A percentile compares a stretch with the other conserved stretches of the same genome.
These are phyloP conservation scores for Neopestalotiopsis sp. DNA, from an alignment of 2,329 filamentous ascomycete genomes.

Conservation along the genomic window DNA sequence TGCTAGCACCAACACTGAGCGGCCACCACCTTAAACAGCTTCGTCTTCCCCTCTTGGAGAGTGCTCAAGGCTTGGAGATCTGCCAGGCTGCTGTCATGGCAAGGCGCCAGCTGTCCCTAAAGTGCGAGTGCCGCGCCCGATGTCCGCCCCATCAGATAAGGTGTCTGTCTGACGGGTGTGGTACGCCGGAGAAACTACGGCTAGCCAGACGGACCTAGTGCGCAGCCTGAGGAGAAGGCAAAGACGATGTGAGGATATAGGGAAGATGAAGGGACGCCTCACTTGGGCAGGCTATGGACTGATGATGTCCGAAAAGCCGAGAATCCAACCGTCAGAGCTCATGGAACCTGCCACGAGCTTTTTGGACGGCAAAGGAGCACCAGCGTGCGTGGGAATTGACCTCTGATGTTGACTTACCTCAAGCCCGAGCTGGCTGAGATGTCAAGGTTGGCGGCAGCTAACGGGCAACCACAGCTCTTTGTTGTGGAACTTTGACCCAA, in stretches of 20 bases:
- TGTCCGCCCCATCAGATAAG: neutral
- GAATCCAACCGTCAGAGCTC: neutral
- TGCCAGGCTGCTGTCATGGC: neutral
- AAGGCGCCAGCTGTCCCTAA: neutral
- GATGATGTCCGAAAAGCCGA: neutral
- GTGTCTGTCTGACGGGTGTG: neutral
- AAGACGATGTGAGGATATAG: neutral
- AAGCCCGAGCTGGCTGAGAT: neutral
- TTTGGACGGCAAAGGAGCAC: neutral
- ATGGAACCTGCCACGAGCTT: neutral
- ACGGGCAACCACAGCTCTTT: constrained; percentile 14
- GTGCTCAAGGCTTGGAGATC: neutral
- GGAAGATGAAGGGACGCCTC: constrained; percentile 1
- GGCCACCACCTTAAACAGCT: neutral
- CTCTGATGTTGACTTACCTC: constrained; percentile 17
- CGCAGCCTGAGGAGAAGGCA: constrained; percentile 18
- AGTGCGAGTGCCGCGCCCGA: neutral
- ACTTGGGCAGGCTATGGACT: neutral
- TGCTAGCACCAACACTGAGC: neutral
- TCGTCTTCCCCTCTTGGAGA: neutral
- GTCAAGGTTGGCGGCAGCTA: constrained; percentile 11
- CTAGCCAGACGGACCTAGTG: constrained; percentile 12
- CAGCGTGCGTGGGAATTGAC: constrained; percentile 8
- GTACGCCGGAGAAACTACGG: constrained; percentile 19
- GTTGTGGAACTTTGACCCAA: constrained; percentile 13